Evolutionary conservation across 306 rosid genomes (phyloP).

Genomic region (Vicia villosa): DNA sequence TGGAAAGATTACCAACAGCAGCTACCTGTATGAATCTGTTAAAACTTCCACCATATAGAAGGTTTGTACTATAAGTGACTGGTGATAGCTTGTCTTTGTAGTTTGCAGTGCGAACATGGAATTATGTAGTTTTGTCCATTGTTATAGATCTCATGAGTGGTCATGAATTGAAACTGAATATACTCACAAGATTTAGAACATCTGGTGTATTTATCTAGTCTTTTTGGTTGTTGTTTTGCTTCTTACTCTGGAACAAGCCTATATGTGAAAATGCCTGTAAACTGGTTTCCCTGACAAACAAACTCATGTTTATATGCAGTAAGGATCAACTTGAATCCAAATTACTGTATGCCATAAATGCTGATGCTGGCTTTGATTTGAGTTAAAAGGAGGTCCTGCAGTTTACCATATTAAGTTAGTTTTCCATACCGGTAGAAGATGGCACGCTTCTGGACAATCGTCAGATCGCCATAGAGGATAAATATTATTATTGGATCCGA

Average conservation of each 20-base stretch:
- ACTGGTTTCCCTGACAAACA: conserved; percentile 22
- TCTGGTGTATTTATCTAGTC: neutral
- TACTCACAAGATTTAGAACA: neutral
- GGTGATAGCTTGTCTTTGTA: conserved; percentile 34
- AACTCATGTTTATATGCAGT: conserved; percentile 50
- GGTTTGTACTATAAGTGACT: conserved; percentile 60
- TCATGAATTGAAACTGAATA: conserved; percentile 22
- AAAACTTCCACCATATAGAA: conserved; percentile 96
- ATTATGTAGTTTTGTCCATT: neutral
- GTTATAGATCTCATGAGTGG: neutral
- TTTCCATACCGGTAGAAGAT: conserved; percentile 14
- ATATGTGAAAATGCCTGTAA: neutral
- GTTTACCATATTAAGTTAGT: conserved; percentile 3
- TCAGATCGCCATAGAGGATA: conserved; percentile 29
- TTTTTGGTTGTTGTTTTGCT: neutral
- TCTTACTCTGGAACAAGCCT: neutral
- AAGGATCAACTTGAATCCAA: conserved; percentile 88
- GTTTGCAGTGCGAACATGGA: conserved; percentile 23
- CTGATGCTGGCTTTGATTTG: conserved; percentile 97
- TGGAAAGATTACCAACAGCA: conserved; percentile 90
- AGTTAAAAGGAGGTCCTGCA: conserved; percentile 51
- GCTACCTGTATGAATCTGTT: conserved; percentile 99
- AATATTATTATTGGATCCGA: neutral
- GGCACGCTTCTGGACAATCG: conserved; percentile 7
- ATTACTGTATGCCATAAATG: conserved; percentile 84